These are phyloP conservation scores for Eucalyptus pauciflora DNA, from an alignment of 345 rosid genomes.

Conservation along the genomic window DNA sequence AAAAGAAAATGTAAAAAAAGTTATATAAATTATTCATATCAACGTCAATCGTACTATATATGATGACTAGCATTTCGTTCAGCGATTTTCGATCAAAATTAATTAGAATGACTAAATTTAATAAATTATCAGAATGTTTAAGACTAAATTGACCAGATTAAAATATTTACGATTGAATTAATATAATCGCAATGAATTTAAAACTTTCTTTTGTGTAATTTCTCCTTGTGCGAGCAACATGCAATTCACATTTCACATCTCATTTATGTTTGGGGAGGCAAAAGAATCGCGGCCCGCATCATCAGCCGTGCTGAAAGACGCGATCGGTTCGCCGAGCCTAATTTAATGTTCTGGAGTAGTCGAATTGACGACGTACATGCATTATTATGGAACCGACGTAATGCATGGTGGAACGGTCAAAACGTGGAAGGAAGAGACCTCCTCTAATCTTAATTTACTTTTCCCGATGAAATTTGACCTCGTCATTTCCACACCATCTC, in stretches of 20 bases:
- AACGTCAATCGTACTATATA: accelerated
- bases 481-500: background rate
- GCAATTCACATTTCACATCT: background rate
- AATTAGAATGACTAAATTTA: accelerated
- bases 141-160: accelerated
- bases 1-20: background rate
- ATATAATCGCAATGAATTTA: accelerated
- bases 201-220: no score
- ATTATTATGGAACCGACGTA: background rate
- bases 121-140: accelerated
- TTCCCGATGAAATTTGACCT: background rate
- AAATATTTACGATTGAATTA: accelerated
- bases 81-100: accelerated
- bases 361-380: background rate
- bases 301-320: background rate
- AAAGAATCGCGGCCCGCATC: background rate
- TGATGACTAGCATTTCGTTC: accelerated
- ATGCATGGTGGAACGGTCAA: background rate
- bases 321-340: background rate
- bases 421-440: background rate
- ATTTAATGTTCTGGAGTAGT: background rate
- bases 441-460: background rate
- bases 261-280: background rate
- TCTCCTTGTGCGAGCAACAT: background rate
- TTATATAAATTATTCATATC: background rate